phyloP scores from a whole-genome alignment of 1,284 basidiomycete species.

The Xerocomus nothofagi region DNA sequence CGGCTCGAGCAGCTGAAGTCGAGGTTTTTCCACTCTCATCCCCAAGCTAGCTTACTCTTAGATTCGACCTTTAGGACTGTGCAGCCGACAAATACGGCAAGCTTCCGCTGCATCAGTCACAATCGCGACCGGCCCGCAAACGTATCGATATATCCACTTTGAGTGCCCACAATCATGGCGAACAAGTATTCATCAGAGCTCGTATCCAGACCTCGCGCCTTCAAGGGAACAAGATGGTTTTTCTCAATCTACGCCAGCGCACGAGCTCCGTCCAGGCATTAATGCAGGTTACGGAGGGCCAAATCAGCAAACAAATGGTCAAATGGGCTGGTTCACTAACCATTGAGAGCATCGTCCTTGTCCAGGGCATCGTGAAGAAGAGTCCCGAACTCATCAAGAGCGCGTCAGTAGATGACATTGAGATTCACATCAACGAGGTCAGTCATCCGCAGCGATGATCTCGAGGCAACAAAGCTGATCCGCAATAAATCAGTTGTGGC shows the following conservation, averaged over 20 bases:
- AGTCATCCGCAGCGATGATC: not conserved
- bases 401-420: constrained; percentile 85
- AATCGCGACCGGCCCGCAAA: constrained; percentile 55
- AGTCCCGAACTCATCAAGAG: constrained; percentile 91
- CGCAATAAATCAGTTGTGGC: constrained; percentile 65
- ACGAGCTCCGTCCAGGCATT: constrained; percentile 90
- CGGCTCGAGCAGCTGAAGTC: constrained; percentile 73
- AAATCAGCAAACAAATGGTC: constrained; percentile 96
- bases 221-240: constrained; percentile 93
- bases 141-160: constrained; percentile 70
- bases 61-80: constrained; percentile 60
- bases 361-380: constrained; percentile 82
- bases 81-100: constrained; percentile 87
- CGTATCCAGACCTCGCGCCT: constrained; percentile 91
- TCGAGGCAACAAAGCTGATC: constrained; percentile 2
- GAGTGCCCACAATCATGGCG: constrained; percentile 67
- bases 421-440: constrained; percentile 85
- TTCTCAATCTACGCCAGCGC: constrained; percentile 90
- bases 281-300: constrained; percentile 72
- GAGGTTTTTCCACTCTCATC: constrained; percentile 42
- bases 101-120: constrained; percentile 91
- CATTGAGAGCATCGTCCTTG: constrained; percentile 90
- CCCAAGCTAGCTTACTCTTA: constrained; percentile 3
- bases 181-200: constrained; percentile 84
- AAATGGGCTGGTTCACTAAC: constrained; percentile 85